Base-by-base conservation (phyloP, 169 alveolate genomes). In the Babesia gibsoni region DNA sequence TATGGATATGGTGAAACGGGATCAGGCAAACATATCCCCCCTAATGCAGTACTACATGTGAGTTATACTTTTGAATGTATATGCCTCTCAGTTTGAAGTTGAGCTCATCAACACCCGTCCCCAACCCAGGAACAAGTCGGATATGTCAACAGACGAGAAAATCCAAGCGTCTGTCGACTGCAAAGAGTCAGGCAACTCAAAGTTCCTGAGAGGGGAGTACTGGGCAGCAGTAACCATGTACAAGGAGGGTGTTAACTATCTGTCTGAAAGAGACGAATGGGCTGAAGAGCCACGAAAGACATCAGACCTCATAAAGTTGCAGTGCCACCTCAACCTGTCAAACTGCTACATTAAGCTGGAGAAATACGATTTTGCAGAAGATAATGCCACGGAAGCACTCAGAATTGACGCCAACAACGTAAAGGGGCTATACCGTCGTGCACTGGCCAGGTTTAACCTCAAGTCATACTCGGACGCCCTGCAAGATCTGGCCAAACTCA, bases 1-100 rank as follows among this genome's bases (percentile, higher is more conserved):
- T 89, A 89, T 50, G 95, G 93, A n/a, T 89, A 91, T 54, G 95
- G 95, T 32, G 89, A 75, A 42, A 73, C 74, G 25, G 95, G 95
- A 12, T 86, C 92, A 22, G 94, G 94, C 12, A 78, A 78, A 7
- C 53, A 84, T 20, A 90, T 90, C 20, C 95, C 95, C 6, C 91
- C 93, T 0, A 90, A 85, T 20, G 65, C 94, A 25, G 89, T 81
- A 20, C 67, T 90, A 49, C 69, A 84, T 30, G 91, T 80, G 45
- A 61, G 43, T 63, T 14, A 23, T n/a, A 43, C 75, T 32, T 41
- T 49, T 32, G 73, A 41, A 22, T 35, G 2, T 2, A n/a, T 6
- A 27, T 27, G n/a, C 2, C 35, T 2, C 35, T 23, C 45, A 83
- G 89, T 90, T 90, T 53, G 94, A 90, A 77, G 84, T 90, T 52